Base-by-base conservation (phyloP, 495 filamentous ascomycete genomes). In the Aspergillus bridgeri region DNA sequence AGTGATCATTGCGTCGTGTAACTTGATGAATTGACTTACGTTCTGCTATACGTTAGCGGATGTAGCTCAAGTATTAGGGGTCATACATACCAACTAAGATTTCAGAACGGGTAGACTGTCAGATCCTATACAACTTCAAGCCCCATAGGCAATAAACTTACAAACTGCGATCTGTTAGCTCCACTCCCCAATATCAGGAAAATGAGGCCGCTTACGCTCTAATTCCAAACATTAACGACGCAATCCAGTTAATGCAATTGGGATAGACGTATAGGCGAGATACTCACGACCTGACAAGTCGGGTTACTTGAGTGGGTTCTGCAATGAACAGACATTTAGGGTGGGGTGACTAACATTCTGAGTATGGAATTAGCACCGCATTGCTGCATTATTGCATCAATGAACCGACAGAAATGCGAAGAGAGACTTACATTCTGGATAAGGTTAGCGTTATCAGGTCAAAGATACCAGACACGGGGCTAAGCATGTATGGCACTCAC, bases 281-380 rank as follows among this genome's bases (percentile, higher is more conserved):
- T 50, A 50, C 48, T 50, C 48, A 50, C 48, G 24, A 50, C 22
- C 48, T 50, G 20, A 38, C 33, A 38, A n/a, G 48, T 8, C 8
- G 6, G 20, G 48, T 50, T 25, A 50, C 23, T 6, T 18, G 2
- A 9, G 44, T 47, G 44, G 21, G 18, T 20, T 19, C 7, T 46
- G 43, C 3, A 18, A 46, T 21, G 20, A 6, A 13, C n/a, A n/a
- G n/a, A n/a, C 13, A 18, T 21, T 2, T 20, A 20, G 15, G 45
- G 15, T 20, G 20, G 17, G 45, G 45, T 56, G 17, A 49, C 58
- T 60, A 44, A 60, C 58, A 56, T 55, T 54, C 58, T 60, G 53
- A 11, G 5, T 3, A 2, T 46, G 22, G 7, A 9, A 18, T 56
- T 43, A 46, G 53, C 19, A 33, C 6, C 19, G 17, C 20, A 22